These are phyloP conservation scores for Cordyceps sp. DNA, from an alignment of 2,329 filamentous ascomycete genomes.

Conservation along the genomic window DNA sequence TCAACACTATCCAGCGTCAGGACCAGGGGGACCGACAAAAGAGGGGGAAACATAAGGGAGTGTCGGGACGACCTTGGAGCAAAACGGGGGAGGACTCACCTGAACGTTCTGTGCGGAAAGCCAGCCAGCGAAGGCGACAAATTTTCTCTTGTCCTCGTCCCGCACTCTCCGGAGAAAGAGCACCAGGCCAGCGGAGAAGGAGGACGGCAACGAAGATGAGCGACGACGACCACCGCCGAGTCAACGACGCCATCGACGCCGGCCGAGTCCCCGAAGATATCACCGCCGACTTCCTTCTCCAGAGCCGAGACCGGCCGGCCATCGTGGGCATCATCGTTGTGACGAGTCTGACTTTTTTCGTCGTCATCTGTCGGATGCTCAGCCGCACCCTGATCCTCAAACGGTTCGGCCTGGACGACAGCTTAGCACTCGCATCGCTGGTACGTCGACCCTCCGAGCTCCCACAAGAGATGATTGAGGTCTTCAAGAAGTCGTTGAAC, in stretches of 20 bases:
- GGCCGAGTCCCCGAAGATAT: slow-evolving; percentile 18
- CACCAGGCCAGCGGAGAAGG: background rate
- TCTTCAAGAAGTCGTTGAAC: background rate
- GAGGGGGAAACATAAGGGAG: no score
- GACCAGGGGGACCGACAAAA: no score
- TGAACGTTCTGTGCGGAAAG: no score
- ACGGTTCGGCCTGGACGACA: slow-evolving; percentile 21
- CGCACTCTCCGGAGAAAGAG: no score
- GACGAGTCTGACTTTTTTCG: slow-evolving; percentile 13
- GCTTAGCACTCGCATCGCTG: slow-evolving; percentile 16
- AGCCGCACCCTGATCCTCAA: slow-evolving; percentile 19
- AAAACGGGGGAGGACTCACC: no score
- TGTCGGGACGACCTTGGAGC: no score
- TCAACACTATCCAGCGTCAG: no score
- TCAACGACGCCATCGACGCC: slow-evolving; percentile 15
- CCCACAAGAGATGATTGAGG: slow-evolving; percentile 4
- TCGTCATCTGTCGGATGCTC: slow-evolving; percentile 17
- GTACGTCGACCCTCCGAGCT: slow-evolving; percentile 9
- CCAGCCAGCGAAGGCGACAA: no score
- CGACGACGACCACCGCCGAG: slow-evolving; percentile 6
- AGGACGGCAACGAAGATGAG: slow-evolving; percentile 5
- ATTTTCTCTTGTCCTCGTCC: no score
- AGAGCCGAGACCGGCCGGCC: slow-evolving; percentile 18
- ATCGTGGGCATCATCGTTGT: slow-evolving; percentile 23
- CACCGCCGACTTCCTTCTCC: slow-evolving; percentile 16